Evolutionary conservation across 2,329 filamentous ascomycete genomes (phyloP).

Genomic region (Cladosporium sp.): DNA sequence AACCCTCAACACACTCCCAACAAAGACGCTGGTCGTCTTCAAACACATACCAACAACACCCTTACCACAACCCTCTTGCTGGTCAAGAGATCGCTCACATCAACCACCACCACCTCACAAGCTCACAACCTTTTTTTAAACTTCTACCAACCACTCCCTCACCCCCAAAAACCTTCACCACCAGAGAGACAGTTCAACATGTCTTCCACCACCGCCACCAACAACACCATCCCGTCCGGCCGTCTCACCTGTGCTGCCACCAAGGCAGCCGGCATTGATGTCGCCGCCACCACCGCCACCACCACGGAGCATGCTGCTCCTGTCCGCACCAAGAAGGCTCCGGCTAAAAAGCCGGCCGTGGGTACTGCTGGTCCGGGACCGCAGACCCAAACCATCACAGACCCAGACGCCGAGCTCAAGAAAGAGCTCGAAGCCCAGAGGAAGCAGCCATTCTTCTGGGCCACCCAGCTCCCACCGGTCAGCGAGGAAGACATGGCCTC

Average conservation of each 20-base stretch:
- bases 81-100: neutral
- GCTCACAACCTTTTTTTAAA: neutral
- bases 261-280: neutral
- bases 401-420: neutral
- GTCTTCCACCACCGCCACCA: neutral
- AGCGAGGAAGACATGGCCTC: conserved; percentile 1
- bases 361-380: no score
- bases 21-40: no score
- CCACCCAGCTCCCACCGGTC: neutral
- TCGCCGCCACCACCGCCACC: no score
- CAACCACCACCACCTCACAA: neutral
- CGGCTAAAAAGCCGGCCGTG: no score
- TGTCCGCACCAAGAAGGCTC: no score
- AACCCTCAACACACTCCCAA: no score
- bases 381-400: no score
- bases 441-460: neutral
- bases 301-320: no score
- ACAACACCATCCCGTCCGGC: neutral
- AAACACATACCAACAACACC: neutral
- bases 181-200: neutral
- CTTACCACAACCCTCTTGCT: neutral
- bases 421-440: neutral
- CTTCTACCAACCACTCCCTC: no score
- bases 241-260: neutral
- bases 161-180: neutral